A percentile compares a stretch with the other conserved stretches of the same genome.
Conservation (phyloP, 805 yeast genomes). For the Starmerella roubikii region DNA sequence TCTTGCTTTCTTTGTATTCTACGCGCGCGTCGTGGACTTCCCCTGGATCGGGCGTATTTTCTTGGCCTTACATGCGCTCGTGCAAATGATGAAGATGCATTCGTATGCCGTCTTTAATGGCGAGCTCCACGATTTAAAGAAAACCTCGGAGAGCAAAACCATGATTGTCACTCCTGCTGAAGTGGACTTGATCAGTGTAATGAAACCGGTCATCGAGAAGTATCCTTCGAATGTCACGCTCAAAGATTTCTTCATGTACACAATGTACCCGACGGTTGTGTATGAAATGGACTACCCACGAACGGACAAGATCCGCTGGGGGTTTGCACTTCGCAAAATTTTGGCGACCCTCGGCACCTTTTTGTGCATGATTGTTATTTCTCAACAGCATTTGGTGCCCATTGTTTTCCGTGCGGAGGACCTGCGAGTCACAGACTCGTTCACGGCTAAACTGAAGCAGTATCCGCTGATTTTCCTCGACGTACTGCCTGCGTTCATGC, state of each 20-base stretch:
- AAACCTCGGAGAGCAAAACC: conserved; percentile 1
- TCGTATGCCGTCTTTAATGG: conserved; percentile 89
- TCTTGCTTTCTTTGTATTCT: conserved; percentile 39
- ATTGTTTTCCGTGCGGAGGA: conserved; percentile 45
- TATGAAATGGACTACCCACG: conserved; percentile 68
- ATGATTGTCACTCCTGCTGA: conserved; percentile 10
- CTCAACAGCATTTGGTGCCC: conserved; percentile 68
- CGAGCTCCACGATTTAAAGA: conserved; percentile 38
- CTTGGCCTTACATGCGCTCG: conserved; percentile 69
- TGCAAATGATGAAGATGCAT: conserved; percentile 87
- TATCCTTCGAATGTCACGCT: conserved; percentile 68
- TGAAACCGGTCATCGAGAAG: conserved; percentile 53
- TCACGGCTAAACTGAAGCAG: conserved; percentile 31
- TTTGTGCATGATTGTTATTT: conserved; percentile 61
- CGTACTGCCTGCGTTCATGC: conserved; percentile 64
- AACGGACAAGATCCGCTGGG: conserved; percentile 52
- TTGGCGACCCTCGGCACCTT: conserved; percentile 81
- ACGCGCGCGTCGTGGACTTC: conserved; percentile 43
- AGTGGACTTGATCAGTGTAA: conserved; percentile 46
- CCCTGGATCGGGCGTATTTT: conserved; percentile 91
- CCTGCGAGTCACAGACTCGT: conserved; percentile 36
- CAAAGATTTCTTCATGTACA: conserved; percentile 54
- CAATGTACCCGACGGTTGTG: conserved; percentile 78
- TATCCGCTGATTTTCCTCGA: conserved; percentile 56
- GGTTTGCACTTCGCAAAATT: conserved; percentile 52